These are phyloP conservation scores for Citrullus mucosospermus DNA, from an alignment of 306 rosid genomes.

Conservation along the genomic window DNA sequence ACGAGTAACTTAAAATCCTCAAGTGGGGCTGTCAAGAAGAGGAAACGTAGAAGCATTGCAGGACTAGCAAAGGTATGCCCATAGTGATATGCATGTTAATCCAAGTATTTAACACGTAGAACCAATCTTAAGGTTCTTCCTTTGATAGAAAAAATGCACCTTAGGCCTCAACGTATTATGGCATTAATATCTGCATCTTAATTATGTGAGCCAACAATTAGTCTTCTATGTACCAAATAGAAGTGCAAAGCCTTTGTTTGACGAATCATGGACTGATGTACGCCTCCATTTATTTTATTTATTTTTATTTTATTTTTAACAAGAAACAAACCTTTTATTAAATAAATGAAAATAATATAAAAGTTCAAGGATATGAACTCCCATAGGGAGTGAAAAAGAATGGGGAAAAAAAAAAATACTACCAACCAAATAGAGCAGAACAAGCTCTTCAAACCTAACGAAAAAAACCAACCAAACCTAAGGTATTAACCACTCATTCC, in stretches of 20 bases:
- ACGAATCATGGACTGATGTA: constrained; percentile 1
- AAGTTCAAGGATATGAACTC: neutral
- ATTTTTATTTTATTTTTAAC: no score
- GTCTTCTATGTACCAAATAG: neutral
- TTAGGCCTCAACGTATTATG: neutral
- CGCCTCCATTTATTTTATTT: neutral
- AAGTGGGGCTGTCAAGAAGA: constrained; percentile 34
- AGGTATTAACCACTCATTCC: neutral
- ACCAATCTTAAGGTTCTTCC: neutral
- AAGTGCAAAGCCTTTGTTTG: neutral
- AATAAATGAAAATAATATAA: neutral
- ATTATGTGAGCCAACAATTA: neutral
- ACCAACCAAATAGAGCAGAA: neutral
- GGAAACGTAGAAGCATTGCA: constrained; percentile 49
- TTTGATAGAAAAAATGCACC: neutral
- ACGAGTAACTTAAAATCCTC: constrained; percentile 29
- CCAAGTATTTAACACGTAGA: neutral
- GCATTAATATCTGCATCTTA: neutral
- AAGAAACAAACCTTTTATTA: neutral
- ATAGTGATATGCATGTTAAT: neutral
- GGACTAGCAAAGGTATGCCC: constrained; percentile 62
- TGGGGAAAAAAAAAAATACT: neutral
- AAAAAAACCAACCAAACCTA: neutral
- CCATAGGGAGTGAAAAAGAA: neutral
- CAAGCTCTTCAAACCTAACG: neutral